phyloP scores from a whole-genome alignment of 805 yeast species.

The Kazachstania bromeliacearum region DNA sequence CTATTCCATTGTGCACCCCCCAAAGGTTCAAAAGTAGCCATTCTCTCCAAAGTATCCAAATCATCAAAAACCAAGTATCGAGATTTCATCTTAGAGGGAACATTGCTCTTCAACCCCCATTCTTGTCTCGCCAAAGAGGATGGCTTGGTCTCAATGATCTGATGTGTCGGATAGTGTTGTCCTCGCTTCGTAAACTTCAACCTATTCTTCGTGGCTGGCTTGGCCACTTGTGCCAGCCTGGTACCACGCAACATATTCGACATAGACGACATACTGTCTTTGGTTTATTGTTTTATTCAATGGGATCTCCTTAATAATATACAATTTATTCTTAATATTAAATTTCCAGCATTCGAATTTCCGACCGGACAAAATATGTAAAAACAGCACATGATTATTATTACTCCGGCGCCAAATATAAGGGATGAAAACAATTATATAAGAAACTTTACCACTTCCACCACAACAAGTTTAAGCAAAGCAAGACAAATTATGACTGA shows the following conservation, averaged over 20 bases:
- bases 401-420: too few relatives aligned
- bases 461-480: too few relatives aligned
- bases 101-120: constrained; percentile 64
- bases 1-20: constrained; percentile 50
- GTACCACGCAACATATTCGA: constrained; percentile 15
- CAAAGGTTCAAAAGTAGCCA: constrained; percentile 63
- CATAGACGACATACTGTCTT: constrained; percentile 1
- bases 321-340: too few relatives aligned
- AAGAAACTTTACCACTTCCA: too few relatives aligned
- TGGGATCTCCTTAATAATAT: constrained; percentile 23
- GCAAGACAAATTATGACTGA: too few relatives aligned
- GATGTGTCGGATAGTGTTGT: constrained; percentile 50
- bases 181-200: constrained; percentile 4
- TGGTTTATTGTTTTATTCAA: neutral
- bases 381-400: too few relatives aligned
- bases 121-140: constrained; percentile 55
- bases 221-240: constrained; percentile 29
- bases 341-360: too few relatives aligned
- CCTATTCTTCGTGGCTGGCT: constrained; percentile 2
- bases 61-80: constrained; percentile 56
- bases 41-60: constrained; percentile 53
- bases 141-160: constrained; percentile 59
- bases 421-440: too few relatives aligned
- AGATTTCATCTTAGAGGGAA: constrained; percentile 53
- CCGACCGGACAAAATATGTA: too few relatives aligned